Base-by-base conservation (phyloP, 495 filamentous ascomycete genomes). In the Chaetomium fimeti region DNA sequence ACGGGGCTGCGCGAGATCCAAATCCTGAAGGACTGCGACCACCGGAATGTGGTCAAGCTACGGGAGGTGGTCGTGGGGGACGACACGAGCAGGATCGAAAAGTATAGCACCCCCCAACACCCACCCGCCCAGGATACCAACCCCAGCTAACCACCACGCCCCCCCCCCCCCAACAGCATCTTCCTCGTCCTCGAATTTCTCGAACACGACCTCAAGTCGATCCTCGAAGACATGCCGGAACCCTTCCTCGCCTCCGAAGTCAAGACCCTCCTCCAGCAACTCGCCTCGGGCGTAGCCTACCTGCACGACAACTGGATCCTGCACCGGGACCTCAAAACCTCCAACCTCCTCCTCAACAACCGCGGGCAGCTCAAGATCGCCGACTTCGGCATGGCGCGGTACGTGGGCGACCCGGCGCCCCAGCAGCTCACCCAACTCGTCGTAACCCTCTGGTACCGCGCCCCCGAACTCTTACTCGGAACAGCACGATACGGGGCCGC, bases 121-220 rank as follows among this genome's bases (percentile, higher is more conserved):
- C 29, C 29, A 3, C 29, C 29, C 29, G 3, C 29, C 29, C 29
- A 32, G 29, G 3, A 32, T 32, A 32, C 29, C 29, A 32, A 32
- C 29, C 7, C 29, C 29, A 32, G 29, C 29, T 32, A 32, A 32
- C 29, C 29, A 32, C 29, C 29, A 32, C n/a, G n/a, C 29, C 29
- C 29, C 29, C 29, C 29, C 29, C 7, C 29, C 29, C 29, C 29
- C 7, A 3, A 25, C 74, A 92, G 91, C 79, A 87, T 96, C 66
- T 98, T 89, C 80, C 87, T 98, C 56, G 94, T 98, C 62, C 93
- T 98, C 85, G 93, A 97, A 76, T 98, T 98, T 79, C 82, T 97
- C 72, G 93, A 97, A 81, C 94, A 98, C 81, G 94, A 98, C 76
- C 89, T 98, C 64, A 96, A 96, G 79, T 90, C 90, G 62, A 84